Percentiles rank a stretch among this genome's conserved stretches.
Evolutionary conservation across 257 asterid species (phyloP).

Genomic region (Cinchona pubescens): DNA sequence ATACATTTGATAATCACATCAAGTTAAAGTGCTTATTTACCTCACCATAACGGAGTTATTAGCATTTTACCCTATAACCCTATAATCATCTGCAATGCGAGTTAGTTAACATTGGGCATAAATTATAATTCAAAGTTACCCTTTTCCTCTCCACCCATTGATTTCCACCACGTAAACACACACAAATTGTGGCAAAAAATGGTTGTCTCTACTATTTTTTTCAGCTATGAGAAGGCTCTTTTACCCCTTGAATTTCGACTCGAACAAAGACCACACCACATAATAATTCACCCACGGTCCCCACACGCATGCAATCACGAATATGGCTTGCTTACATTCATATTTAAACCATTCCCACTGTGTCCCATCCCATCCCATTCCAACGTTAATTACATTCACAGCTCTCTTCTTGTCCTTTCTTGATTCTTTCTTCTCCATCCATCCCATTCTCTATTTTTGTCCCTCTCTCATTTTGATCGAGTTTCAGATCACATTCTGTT

Average conservation of each 20-base stretch:
- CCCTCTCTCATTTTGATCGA: slow-evolving; percentile 21
- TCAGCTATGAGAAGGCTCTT: neutral
- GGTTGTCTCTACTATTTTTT: neutral
- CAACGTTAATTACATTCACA: slow-evolving; percentile 15
- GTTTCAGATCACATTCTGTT: slow-evolving; percentile 7
- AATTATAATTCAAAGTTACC: too few species aligned
- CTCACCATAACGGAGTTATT: too few species aligned
- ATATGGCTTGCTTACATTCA: neutral
- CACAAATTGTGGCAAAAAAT: neutral
- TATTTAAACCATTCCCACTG: slow-evolving; percentile 2
- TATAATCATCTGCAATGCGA: too few species aligned
- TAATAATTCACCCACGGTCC: slow-evolving; percentile 15
- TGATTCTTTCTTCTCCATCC: neutral
- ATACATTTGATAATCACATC: too few species aligned
- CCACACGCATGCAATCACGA: slow-evolving; percentile 19
- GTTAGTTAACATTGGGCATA: too few species aligned
- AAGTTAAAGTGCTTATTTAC: too few species aligned
- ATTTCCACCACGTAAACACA: neutral
- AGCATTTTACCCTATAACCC: too few species aligned
- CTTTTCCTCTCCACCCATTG: neutral
- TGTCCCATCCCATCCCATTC: neutral
- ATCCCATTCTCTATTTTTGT: neutral
- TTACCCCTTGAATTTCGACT: slow-evolving; percentile 25
- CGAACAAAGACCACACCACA: slow-evolving; percentile 12
- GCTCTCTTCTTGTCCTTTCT: neutral